These are phyloP conservation scores for Plasmodium gonderi DNA, from an alignment of 169 alveolate species.

Conservation along the genomic window DNA sequence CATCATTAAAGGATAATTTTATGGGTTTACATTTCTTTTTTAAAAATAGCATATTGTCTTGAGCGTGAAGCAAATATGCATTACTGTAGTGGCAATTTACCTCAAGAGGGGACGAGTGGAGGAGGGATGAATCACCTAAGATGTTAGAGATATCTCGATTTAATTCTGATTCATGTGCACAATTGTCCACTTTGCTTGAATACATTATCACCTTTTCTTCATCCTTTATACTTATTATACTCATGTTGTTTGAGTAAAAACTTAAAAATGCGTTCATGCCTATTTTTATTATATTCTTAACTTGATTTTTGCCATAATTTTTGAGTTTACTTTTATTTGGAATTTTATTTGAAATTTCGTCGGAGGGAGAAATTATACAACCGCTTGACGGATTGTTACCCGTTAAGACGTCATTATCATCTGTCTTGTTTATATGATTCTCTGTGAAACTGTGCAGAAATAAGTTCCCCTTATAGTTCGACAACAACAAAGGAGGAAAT, in stretches of 20 bases:
- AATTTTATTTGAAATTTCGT: too few relatives aligned
- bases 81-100: background rate
- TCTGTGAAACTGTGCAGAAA: constrained; percentile 15
- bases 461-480: constrained; percentile 46
- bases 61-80: background rate
- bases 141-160: background rate
- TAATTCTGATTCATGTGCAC: background rate
- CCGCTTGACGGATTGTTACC: background rate
- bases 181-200: too few relatives aligned
- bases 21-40: background rate
- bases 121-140: background rate
- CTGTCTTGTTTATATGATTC: background rate
- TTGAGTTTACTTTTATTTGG: too few relatives aligned
- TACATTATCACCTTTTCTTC: background rate
- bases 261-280: constrained; percentile 19
- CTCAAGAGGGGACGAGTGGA: too few relatives aligned
- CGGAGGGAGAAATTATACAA: too few relatives aligned
- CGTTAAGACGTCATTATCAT: background rate
- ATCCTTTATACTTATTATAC: constrained; percentile 6
- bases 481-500: constrained; percentile 13
- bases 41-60: background rate
- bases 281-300: constrained; percentile 13
- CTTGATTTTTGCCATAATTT: background rate
- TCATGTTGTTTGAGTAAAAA: background rate
- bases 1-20: constrained; percentile 20